Conservation (phyloP, 1,139 yeast genomes). For the Diutina siamensis region DNA sequence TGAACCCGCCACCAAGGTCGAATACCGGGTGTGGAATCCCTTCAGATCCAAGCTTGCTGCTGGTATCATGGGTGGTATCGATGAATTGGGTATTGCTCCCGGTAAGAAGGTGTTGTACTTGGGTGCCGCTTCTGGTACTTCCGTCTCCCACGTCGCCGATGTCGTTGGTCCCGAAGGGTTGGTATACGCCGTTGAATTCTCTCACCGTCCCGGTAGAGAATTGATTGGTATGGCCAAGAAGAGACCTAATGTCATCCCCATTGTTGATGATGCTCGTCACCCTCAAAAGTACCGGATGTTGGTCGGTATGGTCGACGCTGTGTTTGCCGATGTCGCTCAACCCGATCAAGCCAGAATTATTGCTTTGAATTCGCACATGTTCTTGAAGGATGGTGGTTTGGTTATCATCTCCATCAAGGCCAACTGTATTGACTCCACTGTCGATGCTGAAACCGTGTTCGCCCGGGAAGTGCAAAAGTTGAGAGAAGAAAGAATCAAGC, state of each 20-base stretch:
- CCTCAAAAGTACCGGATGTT: slow-evolving; percentile 99
- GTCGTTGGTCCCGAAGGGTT: slow-evolving; percentile 98
- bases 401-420: slow-evolving; percentile 98
- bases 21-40: slow-evolving; percentile 99
- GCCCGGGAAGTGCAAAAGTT: slow-evolving; percentile 98
- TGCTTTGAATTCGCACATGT: slow-evolving; percentile 94
- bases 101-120: slow-evolving; percentile 95
- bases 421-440: slow-evolving; percentile 98
- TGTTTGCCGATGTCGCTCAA: slow-evolving; percentile 99
- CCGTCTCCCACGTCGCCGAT: slow-evolving; percentile 96
- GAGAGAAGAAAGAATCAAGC: slow-evolving; percentile 98
- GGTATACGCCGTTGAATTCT: slow-evolving; percentile 97
- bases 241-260: slow-evolving; percentile 98
- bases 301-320: slow-evolving; percentile 96
- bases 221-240: slow-evolving; percentile 98
- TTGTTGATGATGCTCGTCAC: slow-evolving; percentile 99
- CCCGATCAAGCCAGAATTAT: slow-evolving; percentile 99
- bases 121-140: slow-evolving; percentile 99
- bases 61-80: slow-evolving; percentile 99
- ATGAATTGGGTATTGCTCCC: slow-evolving; percentile 93
- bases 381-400: slow-evolving; percentile 97
- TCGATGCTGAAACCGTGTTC: slow-evolving; percentile 97
- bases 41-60: slow-evolving; percentile 99
- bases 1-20: slow-evolving; percentile 82
- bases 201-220: slow-evolving; percentile 99